These are phyloP conservation scores for Fusarium falciforme DNA, from an alignment of 2,329 filamentous ascomycete genomes.

Conservation along the genomic window DNA sequence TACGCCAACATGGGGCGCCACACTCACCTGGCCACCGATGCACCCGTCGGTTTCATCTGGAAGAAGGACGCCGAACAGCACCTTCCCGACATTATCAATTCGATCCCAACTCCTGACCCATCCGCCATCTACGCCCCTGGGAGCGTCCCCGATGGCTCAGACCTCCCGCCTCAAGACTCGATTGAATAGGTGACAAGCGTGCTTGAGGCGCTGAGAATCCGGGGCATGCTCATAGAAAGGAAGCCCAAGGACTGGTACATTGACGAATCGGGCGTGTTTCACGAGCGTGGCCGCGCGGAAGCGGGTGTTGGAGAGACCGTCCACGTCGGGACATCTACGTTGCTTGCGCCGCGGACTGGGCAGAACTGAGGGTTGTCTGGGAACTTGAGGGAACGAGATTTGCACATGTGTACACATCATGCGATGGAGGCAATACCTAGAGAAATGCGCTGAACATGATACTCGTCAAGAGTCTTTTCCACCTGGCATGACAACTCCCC, in stretches of 20 bases:
- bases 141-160: neutral
- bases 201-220: constrained; percentile 22
- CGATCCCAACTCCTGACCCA: neutral
- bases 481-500: neutral
- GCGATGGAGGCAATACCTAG: neutral
- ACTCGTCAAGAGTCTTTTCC: neutral
- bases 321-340: constrained; percentile 5
- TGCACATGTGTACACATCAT: neutral
- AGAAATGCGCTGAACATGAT: neutral
- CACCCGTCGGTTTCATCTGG: constrained; percentile 27
- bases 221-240: constrained; percentile 28
- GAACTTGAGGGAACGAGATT: neutral
- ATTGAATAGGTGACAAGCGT: constrained; percentile 35
- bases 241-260: constrained; percentile 39
- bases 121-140: neutral
- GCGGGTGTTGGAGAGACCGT: constrained; percentile 24
- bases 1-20: constrained; percentile 12
- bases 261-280: constrained; percentile 36
- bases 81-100: constrained; percentile 9
- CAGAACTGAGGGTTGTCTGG: neutral
- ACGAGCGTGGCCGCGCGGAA: constrained; percentile 21
- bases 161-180: constrained; percentile 18
- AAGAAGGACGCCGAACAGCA: constrained; percentile 29
- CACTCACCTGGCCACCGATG: constrained; percentile 19
- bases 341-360: constrained; percentile 2